These are phyloP conservation scores for Lunasporangiospora selenospora DNA, from an alignment of 192 early-diverging fungal species.

Conservation along the genomic window DNA sequence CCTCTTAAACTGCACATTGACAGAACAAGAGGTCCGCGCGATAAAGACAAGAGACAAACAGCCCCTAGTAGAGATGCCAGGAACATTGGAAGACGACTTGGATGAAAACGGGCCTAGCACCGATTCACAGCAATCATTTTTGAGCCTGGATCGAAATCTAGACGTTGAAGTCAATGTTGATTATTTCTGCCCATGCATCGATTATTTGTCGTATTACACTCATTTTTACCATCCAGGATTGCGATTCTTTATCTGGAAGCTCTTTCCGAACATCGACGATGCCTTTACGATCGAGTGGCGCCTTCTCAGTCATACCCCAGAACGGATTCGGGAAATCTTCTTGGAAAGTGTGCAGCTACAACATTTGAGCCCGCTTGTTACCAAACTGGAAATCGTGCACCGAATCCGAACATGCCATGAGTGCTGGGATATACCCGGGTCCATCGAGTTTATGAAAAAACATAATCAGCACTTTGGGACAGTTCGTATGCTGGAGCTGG, in stretches of 20 bases:
- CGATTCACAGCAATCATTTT: not conserved
- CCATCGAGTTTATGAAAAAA: constrained; percentile 28
- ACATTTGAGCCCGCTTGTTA: constrained; percentile 14
- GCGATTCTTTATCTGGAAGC: constrained; percentile 18
- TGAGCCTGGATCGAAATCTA: not conserved
- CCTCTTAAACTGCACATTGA: constrained; percentile 35
- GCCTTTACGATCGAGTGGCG: constrained; percentile 24
- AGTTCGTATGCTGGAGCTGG: constrained; percentile 32
- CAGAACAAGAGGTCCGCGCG: constrained; percentile 18
- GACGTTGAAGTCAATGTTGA: constrained; percentile 16
- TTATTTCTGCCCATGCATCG: constrained; percentile 27
- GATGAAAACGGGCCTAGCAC: too few relatives aligned
- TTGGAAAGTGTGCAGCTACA: constrained; percentile 40
- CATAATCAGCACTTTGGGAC: constrained; percentile 41
- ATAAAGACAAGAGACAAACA: too few relatives aligned
- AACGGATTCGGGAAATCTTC: constrained; percentile 35
- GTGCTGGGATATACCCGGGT: constrained; percentile 24
- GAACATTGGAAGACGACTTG: too few relatives aligned
- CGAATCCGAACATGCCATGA: constrained; percentile 40
- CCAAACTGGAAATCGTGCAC: constrained; percentile 9
- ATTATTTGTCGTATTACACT: constrained; percentile 31
- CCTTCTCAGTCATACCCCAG: constrained; percentile 25
- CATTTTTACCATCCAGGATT: constrained; percentile 38
- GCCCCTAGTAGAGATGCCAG: too few relatives aligned
- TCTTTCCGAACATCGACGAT: constrained; percentile 25